Evolutionary conservation across 2,329 filamentous ascomycete species (phyloP).

Genomic region (Colletotrichum viniferum): DNA sequence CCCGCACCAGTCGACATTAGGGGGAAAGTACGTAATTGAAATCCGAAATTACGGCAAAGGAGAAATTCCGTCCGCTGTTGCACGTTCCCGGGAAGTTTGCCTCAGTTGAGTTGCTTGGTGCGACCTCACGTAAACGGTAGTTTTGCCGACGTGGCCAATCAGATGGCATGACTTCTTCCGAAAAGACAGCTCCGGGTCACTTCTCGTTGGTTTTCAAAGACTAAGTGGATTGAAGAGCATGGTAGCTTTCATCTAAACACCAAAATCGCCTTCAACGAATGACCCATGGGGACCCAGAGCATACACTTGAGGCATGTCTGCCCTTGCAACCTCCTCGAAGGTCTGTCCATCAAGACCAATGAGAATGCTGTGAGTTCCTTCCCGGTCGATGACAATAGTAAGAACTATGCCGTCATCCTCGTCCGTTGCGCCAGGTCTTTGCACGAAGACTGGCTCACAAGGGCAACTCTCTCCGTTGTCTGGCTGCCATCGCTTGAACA

Average conservation of each 20-base stretch:
- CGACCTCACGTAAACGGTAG: neutral
- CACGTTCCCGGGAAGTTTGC: neutral
- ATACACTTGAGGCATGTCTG: constrained; percentile 22
- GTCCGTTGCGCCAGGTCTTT: constrained; percentile 11
- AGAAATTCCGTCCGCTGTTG: neutral
- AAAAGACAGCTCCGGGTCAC: neutral
- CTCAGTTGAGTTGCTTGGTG: neutral
- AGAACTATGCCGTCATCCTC: constrained; percentile 24
- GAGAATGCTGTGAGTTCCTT: constrained; percentile 22
- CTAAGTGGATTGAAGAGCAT: neutral
- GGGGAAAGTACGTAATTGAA: neutral
- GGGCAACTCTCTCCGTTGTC: constrained; percentile 30
- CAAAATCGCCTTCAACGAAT: constrained; percentile 14
- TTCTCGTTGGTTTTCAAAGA: neutral
- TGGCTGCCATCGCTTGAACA: constrained; percentile 19
- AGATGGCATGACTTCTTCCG: neutral
- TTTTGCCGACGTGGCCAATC: neutral
- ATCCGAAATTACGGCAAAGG: neutral
- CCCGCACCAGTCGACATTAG: neutral
- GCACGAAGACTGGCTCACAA: constrained; percentile 23
- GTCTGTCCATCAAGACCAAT: constrained; percentile 21
- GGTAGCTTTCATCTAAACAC: neutral
- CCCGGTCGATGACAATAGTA: constrained; percentile 19
- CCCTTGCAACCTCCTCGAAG: constrained; percentile 21
- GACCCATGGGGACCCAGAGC: constrained; percentile 13